Evolutionary conservation across 2,329 filamentous ascomycete genomes (phyloP).

Genomic region (Aspergillus sp.): DNA sequence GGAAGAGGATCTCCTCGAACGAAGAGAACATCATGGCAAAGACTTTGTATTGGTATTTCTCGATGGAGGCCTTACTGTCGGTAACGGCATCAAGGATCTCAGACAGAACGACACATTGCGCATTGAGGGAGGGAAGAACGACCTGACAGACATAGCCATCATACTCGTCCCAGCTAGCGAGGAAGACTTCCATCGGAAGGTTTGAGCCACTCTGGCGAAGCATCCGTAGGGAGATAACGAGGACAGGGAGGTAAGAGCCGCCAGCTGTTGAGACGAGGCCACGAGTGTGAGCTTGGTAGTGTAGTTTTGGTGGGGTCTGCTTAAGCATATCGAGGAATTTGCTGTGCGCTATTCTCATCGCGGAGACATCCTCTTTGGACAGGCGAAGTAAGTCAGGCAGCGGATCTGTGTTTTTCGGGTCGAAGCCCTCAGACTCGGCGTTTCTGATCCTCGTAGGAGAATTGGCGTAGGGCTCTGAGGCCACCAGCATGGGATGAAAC

Average conservation of each 20-base stretch:
- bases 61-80: conserved; percentile 25
- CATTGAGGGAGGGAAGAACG: conserved; percentile 38
- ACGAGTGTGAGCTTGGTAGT: conserved; percentile 27
- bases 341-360: conserved; percentile 31
- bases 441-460: conserved; percentile 23
- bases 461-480: conserved; percentile 26
- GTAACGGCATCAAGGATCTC: conserved; percentile 27
- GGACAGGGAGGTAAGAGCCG: conserved; percentile 21
- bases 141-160: conserved; percentile 38
- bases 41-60: conserved; percentile 56
- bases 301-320: conserved; percentile 27
- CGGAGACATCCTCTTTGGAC: conserved; percentile 25
- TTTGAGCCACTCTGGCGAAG: conserved; percentile 22
- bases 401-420: conserved; percentile 21
- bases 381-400: conserved; percentile 34
- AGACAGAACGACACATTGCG: conserved; percentile 41
- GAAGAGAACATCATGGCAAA: conserved; percentile 58
- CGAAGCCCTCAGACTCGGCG: conserved; percentile 24
- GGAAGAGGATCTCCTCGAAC: conserved; percentile 58
- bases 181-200: conserved; percentile 23
- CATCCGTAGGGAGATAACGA: conserved; percentile 26
- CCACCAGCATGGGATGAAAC: conserved; percentile 28
- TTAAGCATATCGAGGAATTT: conserved; percentile 29
- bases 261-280: conserved; percentile 44
- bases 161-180: conserved; percentile 31